Conservation (phyloP, 352 stramenopile genomes). For the Porosira glacialis region DNA sequence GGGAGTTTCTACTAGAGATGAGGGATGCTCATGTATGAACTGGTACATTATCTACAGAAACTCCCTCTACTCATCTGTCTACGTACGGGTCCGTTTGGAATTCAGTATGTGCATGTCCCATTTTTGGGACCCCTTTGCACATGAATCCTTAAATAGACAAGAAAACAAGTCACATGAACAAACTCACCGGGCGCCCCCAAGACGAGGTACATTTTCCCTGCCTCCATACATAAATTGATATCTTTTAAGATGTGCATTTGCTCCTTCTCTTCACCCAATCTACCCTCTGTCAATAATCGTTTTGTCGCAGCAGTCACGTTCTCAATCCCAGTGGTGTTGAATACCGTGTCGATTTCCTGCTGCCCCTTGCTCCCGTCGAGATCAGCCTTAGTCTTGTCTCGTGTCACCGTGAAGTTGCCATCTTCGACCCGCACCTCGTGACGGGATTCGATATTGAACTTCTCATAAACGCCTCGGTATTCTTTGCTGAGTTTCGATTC, state of each 20-base stretch:
- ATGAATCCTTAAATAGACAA: background rate
- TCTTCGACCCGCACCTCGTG: conserved; percentile 29
- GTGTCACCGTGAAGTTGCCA: conserved; percentile 27
- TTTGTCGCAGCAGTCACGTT: conserved; percentile 14
- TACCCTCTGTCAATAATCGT: conserved; percentile 7
- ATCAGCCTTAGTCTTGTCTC: too few relatives aligned
- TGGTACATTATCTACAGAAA: too few relatives aligned
- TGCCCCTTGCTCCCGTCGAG: background rate
- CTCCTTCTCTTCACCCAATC: conserved; percentile 13
- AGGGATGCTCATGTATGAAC: too few relatives aligned
- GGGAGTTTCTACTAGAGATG: too few relatives aligned
- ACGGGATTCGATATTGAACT: too few relatives aligned
- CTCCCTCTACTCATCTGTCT: too few relatives aligned
- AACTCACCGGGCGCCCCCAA: conserved; percentile 63
- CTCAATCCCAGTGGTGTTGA: conserved; percentile 14
- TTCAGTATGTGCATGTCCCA: too few relatives aligned
- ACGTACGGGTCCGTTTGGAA: too few relatives aligned
- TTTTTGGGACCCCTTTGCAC: too few relatives aligned
- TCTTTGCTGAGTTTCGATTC: too few relatives aligned
- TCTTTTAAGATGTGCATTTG: conserved; percentile 51
- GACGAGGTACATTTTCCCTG: conserved; percentile 71
- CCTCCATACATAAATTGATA: conserved; percentile 60
- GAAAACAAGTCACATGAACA: background rate
- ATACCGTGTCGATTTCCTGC: conserved; percentile 14
- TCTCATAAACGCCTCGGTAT: too few relatives aligned